Evolutionary conservation across 2,329 filamentous ascomycete species (phyloP).

Genomic region (Fusarium nelsonii): DNA sequence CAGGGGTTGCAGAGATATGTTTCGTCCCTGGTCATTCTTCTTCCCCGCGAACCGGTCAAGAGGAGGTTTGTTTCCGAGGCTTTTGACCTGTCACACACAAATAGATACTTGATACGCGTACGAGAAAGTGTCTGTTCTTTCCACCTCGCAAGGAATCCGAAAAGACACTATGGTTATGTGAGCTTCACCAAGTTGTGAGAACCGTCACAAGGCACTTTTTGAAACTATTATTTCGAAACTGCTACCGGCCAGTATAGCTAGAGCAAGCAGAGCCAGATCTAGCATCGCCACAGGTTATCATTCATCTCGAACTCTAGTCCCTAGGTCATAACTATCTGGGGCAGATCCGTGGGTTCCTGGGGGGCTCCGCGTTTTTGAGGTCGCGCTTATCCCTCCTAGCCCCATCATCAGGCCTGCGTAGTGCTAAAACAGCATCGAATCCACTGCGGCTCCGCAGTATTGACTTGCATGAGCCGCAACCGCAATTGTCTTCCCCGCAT

Average conservation of each 20-base stretch:
- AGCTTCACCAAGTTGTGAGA: background rate
- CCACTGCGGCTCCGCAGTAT: conserved; percentile 50
- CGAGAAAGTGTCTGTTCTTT: conserved; percentile 30
- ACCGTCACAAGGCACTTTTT: background rate
- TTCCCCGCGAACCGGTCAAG: conserved; percentile 29
- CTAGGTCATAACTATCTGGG: conserved; percentile 34
- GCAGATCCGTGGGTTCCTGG: conserved; percentile 43
- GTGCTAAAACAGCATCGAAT: conserved; percentile 30
- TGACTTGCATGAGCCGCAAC: conserved; percentile 51
- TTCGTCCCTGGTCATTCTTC: conserved; percentile 15
- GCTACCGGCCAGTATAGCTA: background rate
- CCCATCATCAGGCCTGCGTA: conserved; percentile 33
- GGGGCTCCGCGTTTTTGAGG: conserved; percentile 42
- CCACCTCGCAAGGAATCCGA: conserved; percentile 29
- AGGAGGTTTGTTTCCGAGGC: conserved; percentile 19
- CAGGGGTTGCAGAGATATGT: conserved; percentile 27
- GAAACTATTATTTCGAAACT: background rate
- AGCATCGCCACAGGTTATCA: conserved; percentile 29
- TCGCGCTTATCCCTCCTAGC: conserved; percentile 42
- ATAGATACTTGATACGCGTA: conserved; percentile 10
- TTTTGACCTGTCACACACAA: conserved; percentile 5
- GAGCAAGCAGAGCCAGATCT: conserved; percentile 17
- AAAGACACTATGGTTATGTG: conserved; percentile 16
- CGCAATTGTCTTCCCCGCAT: conserved; percentile 49
- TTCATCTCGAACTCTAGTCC: conserved; percentile 21